These are phyloP conservation scores for Penicillium brevicompactum DNA, from an alignment of 2,329 filamentous ascomycete species.

Conservation along the genomic window DNA sequence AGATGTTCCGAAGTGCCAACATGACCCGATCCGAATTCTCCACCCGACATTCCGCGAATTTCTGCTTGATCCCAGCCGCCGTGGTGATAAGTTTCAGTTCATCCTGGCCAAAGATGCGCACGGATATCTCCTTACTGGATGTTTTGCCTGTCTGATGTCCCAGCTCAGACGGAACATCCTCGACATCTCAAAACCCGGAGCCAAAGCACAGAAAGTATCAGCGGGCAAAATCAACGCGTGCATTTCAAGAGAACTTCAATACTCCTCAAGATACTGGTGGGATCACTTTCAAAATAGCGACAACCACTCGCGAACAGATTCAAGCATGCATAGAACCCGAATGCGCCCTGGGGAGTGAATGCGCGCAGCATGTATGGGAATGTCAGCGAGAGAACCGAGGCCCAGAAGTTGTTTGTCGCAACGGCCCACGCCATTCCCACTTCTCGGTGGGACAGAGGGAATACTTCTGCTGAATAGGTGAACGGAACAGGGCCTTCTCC, in stretches of 20 bases:
- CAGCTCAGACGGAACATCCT: too few relatives aligned
- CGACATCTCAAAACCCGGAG: too few relatives aligned
- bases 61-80: background rate
- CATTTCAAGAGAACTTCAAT: background rate
- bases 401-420: conserved; percentile 45
- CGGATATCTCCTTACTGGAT: too few relatives aligned
- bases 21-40: background rate
- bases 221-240: background rate
- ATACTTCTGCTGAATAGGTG: conserved; percentile 32
- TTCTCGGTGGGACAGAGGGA: conserved; percentile 51
- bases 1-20: background rate
- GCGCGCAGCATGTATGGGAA: conserved; percentile 48
- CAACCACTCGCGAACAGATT: conserved; percentile 40
- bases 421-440: conserved; percentile 44
- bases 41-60: conserved; percentile 1
- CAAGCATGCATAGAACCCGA: conserved; percentile 59
- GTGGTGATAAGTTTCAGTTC: background rate
- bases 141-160: too few relatives aligned
- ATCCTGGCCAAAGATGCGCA: too few relatives aligned
- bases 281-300: background rate
- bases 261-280: background rate
- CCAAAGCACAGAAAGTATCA: background rate
- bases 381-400: conserved; percentile 46
- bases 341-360: conserved; percentile 53
- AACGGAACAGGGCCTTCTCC: conserved; percentile 25